Evolutionary conservation across 78 protist species (phyloP), one percentile per base, ranked within the genome.

Genomic region (Neovahlkampfia damariscottae): DNA sequence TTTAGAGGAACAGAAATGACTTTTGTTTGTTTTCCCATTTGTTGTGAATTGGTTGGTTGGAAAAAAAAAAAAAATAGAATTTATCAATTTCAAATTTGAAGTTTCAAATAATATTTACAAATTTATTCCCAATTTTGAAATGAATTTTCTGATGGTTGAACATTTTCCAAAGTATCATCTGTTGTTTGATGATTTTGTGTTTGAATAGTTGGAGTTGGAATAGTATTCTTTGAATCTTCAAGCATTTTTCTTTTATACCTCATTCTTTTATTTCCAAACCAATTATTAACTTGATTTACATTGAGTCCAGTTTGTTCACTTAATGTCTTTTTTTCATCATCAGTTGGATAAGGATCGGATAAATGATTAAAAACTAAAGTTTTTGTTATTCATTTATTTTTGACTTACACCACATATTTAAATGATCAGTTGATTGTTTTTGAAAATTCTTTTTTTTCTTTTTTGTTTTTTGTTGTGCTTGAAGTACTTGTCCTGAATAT

Each of bases 211-310:
- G n/a, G n/a, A n/a, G n/a, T n/a, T n/a, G n/a, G n/a, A n/a, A n/a
- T n/a, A n/a, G n/a, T n/a, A n/a, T 50, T 50, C 62, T 50, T 50
- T 30, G 68, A 19, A 10, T 69, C 68, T 10, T 69, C 72, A 19
- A 69, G 72, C 72, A 69, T 69, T 19, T 19, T 69, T 19, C 72
- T 19, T 28, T 69, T 69, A 28, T 69, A 69, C 10, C 72, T 19
- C 19, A 69, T 69, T 69, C 72, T 19, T 19, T 69, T 69, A 28
- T 69, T 69, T 19, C 72, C 72, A 19, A 69, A 69, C 72, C 72
- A 69, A 19, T 69, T 69, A 28, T 69, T 69, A 19, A 19, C 19
- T 19, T 69, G 72, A 69, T 19, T 19, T 69, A 69, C 68, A 19
- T 19, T 30, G 19, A 69, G 28, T n/a, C 29, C 29, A 19, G 72